Evolutionary conservation across 495 filamentous ascomycete genomes (phyloP).

Genomic region (Aspergillus leporis): DNA sequence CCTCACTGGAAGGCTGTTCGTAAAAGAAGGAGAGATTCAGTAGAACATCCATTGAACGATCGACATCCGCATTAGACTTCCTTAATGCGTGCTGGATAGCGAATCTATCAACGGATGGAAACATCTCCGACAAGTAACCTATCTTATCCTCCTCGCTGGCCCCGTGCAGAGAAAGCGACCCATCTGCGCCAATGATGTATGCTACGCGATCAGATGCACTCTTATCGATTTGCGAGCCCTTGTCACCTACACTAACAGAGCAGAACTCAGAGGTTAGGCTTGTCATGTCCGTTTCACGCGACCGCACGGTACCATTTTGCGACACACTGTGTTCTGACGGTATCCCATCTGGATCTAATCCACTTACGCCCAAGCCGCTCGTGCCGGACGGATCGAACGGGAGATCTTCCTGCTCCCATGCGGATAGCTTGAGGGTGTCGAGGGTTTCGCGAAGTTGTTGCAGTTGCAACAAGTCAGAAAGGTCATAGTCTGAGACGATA

Average conservation of each 20-base stretch:
- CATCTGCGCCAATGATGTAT: constrained; percentile 36
- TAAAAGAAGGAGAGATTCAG: constrained; percentile 74
- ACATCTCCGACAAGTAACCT: constrained; percentile 61
- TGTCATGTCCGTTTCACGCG: constrained; percentile 47
- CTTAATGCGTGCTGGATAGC: constrained; percentile 65
- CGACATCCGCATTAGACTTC: constrained; percentile 61
- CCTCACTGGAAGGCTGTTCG: constrained; percentile 40
- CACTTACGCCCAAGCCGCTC: constrained; percentile 38
- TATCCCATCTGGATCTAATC: constrained; percentile 23
- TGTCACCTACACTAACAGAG: constrained; percentile 20
- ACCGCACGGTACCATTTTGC: constrained; percentile 27
- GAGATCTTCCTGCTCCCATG: constrained; percentile 62
- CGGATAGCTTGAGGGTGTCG: constrained; percentile 57
- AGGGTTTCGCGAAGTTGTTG: constrained; percentile 54
- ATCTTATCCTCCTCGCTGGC: constrained; percentile 59
- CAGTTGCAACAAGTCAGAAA: constrained; percentile 49
- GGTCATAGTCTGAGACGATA: constrained; percentile 65
- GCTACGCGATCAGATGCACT: constrained; percentile 17
- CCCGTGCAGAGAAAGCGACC: constrained; percentile 42
- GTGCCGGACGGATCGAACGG: constrained; percentile 80
- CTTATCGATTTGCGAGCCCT: constrained; percentile 20
- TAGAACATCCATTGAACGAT: constrained; percentile 76
- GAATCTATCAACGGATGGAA: constrained; percentile 62
- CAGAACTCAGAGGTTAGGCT: constrained; percentile 36
- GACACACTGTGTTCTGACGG: constrained; percentile 27